Base-by-base conservation (phyloP, 2,329 filamentous ascomycete species). In the Xylariaceae sp. region DNA sequence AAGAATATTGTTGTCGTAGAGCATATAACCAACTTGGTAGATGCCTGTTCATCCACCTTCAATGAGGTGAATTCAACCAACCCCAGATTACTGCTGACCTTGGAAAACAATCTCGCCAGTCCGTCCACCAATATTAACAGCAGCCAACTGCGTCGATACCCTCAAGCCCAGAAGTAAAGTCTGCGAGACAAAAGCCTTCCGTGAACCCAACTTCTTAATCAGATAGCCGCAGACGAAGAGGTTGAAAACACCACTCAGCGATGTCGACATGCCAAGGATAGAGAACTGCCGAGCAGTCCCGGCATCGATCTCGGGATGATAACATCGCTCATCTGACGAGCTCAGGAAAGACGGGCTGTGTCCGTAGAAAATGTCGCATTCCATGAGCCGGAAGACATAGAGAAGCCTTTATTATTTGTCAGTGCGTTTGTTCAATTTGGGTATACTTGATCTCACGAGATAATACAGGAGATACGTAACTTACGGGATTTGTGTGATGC, bases 341-440 rank as follows among this genome's bases (percentile, higher is more conserved):
- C 77, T 78, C 8, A 73, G 65, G 53, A 75, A 82, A 0, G 79
- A 77, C 10, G 81, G 77, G 66, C 88, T 82, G 2, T 75, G 75
- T 42, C 78, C 74, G 72, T 89, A 90, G 70, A 85, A 90, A 55
- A 82, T 80, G 57, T 90, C 84, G 72, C 88, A 90, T 53, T 84
- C 85, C 86, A 90, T 89, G 1, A 88, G 70, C 59, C 85, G 84
- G 66, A 90, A 89, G 23, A 87, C 84, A 71, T 87, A 88, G 51
- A 88, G 74, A 3, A 81, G 72, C 2, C 78, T 77, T 56, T 9
- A 6, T 56, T 9, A 4, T 50, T 15, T 35, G 44, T 61, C 4
- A 52, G 39, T 17, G n/a, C 9, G 17, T 9, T 50, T 50, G 48
- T 23, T 23, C 23, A 2, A 50, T 50, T 17, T 10, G 13, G 4